phyloP scores from a whole-genome alignment of 805 yeast species.

The Wickerhamiella bombiphila region DNA sequence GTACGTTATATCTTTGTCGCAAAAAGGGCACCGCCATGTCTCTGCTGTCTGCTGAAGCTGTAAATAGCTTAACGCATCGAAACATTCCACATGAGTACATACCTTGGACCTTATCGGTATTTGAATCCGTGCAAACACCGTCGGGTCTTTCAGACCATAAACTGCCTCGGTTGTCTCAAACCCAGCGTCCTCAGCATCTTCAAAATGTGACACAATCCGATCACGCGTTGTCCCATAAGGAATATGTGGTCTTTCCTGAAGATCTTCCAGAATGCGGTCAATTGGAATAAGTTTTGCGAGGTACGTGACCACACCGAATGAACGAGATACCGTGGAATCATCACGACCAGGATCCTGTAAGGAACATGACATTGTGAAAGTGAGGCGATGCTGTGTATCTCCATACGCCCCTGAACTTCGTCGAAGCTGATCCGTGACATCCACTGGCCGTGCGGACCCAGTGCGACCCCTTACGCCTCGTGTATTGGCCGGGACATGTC shows the following conservation, averaged over 20 bases:
- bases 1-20: conserved; percentile 38
- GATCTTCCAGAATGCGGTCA: conserved; percentile 28
- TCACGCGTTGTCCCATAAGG: conserved; percentile 35
- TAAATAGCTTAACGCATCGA: conserved; percentile 64
- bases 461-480: conserved; percentile 62
- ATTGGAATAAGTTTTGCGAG: conserved; percentile 38
- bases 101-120: conserved; percentile 54
- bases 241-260: conserved; percentile 38
- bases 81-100: conserved; percentile 78
- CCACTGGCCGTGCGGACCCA: conserved; percentile 75
- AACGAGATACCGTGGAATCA: conserved; percentile 26
- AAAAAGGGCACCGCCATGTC: conserved; percentile 80
- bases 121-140: conserved; percentile 54
- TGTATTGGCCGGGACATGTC: conserved; percentile 36
- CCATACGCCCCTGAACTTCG: conserved; percentile 1
- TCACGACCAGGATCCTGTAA: conserved; percentile 44
- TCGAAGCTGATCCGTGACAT: conserved; percentile 41
- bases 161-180: conserved; percentile 50
- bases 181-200: conserved; percentile 52
- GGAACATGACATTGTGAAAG: conserved; percentile 27
- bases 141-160: conserved; percentile 62
- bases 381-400: conserved; percentile 1
- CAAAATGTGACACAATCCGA: conserved; percentile 29
- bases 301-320: conserved; percentile 36
- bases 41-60: conserved; percentile 67